Evolutionary conservation across 169 alveolate species (phyloP), one percentile per base, ranked within the genome.

Genomic region (Eimeria tenella): DNA sequence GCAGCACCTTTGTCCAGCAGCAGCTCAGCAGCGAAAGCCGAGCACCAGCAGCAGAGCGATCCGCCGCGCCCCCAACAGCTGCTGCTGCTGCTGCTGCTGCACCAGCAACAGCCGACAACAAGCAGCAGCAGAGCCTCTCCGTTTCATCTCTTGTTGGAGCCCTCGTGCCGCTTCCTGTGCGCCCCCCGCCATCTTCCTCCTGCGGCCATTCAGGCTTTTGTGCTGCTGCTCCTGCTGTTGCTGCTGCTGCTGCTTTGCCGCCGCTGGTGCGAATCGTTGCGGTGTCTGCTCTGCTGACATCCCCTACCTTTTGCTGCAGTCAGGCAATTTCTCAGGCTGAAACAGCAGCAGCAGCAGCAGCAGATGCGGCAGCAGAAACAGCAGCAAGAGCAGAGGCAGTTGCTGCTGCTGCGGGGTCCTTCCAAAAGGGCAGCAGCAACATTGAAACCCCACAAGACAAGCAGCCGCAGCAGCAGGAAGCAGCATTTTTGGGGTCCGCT

Each of bases 211-310:
- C 42, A 31, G 2, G 42, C 42, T 31, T 31, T 31, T 31, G 42
- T 31, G 68, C 68, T 58, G 68, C 68, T 58, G 68, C 68, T n/a
- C 77, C 31, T 75, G 86, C 86, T 19, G 86, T 62, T 75, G 86
- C 62, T 75, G 86, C 86, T 75, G 86, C 86, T 75, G 65, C 68
- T 75, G 86, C 86, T 31, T 19, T 52, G 63, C 86, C 86, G 13
- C 86, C 63, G 86, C 60, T 75, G 60, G 65, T 75, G 25, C 60
- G 63, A 50, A 75, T 75, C 23, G 86, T 75, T 52, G 86, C 86
- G 42, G 86, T 75, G 60, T 75, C 86, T 75, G 65, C 86, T 58
- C 86, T 75, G 60, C 86, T 49, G 86, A 49, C 63, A 10, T 13
- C 60, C 7, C 86, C 86, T 9, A 52, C 86, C 86, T 75, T 75